phyloP scores from a whole-genome alignment of 768 basidiomycete species.

The Leccinum rimulosum region DNA sequence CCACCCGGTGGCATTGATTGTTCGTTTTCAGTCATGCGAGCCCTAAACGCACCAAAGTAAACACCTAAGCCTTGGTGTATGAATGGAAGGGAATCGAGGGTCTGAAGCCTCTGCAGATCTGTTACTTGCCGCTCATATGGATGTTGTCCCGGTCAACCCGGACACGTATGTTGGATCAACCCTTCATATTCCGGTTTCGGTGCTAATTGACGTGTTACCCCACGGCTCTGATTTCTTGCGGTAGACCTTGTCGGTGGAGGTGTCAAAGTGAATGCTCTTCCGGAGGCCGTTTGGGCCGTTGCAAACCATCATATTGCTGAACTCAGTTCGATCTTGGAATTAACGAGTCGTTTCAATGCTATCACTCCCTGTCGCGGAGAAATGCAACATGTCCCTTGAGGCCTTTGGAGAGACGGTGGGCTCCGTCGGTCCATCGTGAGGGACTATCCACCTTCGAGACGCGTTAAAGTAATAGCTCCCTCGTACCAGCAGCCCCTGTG shows the following conservation, averaged over 20 bases:
- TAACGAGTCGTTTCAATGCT: constrained; percentile 13
- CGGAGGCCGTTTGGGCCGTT: constrained; percentile 23
- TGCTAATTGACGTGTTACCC: background rate
- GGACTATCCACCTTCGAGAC: constrained; percentile 37
- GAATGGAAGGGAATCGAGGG: constrained; percentile 53
- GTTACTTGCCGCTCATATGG: constrained; percentile 46
- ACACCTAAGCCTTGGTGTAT: constrained; percentile 59
- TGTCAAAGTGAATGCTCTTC: too few species aligned
- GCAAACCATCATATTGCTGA: constrained; percentile 35
- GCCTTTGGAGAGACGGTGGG: constrained; percentile 38
- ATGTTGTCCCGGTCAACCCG: constrained; percentile 51
- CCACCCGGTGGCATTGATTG: background rate
- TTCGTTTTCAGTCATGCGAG: constrained; percentile 38
- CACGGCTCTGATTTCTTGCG: constrained; percentile 23
- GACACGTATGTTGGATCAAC: constrained; percentile 37
- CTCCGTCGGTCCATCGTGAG: constrained; percentile 27
- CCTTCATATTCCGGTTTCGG: background rate
- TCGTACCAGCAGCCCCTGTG: constrained; percentile 43
- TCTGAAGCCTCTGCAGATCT: constrained; percentile 59
- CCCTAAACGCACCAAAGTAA: constrained; percentile 52
- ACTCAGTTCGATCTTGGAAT: constrained; percentile 22
- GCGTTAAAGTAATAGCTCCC: constrained; percentile 28
- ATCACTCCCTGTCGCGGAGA: constrained; percentile 18
- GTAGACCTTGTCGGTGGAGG: constrained; percentile 36
- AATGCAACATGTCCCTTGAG: constrained; percentile 40